phyloP scores from a whole-genome alignment of 1,284 basidiomycete species.

The Kwoniella shivajii region DNA sequence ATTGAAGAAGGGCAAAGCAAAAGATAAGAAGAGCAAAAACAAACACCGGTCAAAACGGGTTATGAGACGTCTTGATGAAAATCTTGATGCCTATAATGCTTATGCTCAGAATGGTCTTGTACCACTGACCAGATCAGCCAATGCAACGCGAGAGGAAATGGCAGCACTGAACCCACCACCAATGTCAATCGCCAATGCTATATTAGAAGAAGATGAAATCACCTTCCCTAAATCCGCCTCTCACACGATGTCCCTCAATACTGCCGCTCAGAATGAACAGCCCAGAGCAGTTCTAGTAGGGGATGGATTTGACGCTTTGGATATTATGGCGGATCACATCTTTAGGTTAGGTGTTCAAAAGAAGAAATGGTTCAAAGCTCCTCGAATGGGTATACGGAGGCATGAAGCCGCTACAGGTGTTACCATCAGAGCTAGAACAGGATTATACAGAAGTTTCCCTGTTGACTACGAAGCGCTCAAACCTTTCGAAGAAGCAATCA shows the following conservation, averaged over 20 bases:
- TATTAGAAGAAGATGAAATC: conserved; percentile 5
- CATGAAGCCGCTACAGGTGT: conserved; percentile 39
- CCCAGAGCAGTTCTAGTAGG: conserved; percentile 33
- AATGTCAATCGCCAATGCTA: conserved; percentile 6
- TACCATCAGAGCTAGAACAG: conserved; percentile 40
- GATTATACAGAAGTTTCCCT: conserved; percentile 42
- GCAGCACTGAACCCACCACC: conserved; percentile 2
- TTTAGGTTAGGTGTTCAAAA: conserved; percentile 40
- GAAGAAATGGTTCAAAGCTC: conserved; percentile 46
- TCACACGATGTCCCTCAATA: conserved; percentile 1
- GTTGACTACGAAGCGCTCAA: conserved; percentile 35
- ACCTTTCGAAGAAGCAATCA: conserved; percentile 40
- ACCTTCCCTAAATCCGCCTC: neutral
- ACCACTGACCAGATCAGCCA: conserved; percentile 10
- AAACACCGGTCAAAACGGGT: conserved; percentile 28
- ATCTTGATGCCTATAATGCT: conserved; percentile 39
- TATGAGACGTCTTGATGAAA: conserved; percentile 29
- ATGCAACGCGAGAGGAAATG: conserved; percentile 7
- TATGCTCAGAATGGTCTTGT: conserved; percentile 37
- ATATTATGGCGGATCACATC: conserved; percentile 49
- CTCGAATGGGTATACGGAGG: conserved; percentile 27
- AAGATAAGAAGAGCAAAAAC: conserved; percentile 13
- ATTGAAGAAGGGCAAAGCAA: conserved; percentile 13
- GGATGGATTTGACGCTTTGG: conserved; percentile 44
- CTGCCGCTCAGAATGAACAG: conserved; percentile 3